Evolutionary conservation across 768 basidiomycete species (phyloP).

Genomic region (Mycena kentingensis): DNA sequence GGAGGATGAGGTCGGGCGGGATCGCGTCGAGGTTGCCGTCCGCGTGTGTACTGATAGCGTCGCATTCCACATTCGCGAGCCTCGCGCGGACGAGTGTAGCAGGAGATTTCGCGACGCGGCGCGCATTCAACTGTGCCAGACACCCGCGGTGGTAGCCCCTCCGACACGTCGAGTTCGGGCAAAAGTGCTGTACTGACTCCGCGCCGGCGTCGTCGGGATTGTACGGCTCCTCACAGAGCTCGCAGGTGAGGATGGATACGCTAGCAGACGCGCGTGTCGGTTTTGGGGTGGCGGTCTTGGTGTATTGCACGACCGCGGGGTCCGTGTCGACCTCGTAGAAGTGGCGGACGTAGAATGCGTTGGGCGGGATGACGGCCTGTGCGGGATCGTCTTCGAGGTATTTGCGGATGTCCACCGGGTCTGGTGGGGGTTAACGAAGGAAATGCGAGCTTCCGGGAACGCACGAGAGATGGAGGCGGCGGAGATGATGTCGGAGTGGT

Average conservation of each 20-base stretch:
- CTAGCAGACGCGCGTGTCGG: not conserved
- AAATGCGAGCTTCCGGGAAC: not conserved
- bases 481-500: constrained; percentile 11
- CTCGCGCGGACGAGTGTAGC: constrained; percentile 1
- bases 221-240: constrained; percentile 6
- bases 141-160: constrained; percentile 6
- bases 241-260: not conserved
- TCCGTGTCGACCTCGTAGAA: constrained; percentile 2
- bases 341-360: constrained; percentile 12
- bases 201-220: constrained; percentile 5
- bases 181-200: constrained; percentile 13
- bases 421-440: not conserved
- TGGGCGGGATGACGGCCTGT: not conserved
- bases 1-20: not conserved
- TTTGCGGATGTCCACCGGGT: not conserved
- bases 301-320: constrained; percentile 1
- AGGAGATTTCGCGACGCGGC: not conserved
- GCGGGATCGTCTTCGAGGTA: constrained; percentile 14
- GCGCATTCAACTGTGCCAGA: not conserved
- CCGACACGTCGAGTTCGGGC: constrained; percentile 10
- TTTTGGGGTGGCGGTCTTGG: not conserved
- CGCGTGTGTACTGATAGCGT: not conserved
- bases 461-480: constrained; percentile 1
- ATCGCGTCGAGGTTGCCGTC: not conserved
- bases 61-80: not conserved